Base-by-base conservation (phyloP, 2,329 filamentous ascomycete genomes). In the Torrubiella hemipterigena region DNA sequence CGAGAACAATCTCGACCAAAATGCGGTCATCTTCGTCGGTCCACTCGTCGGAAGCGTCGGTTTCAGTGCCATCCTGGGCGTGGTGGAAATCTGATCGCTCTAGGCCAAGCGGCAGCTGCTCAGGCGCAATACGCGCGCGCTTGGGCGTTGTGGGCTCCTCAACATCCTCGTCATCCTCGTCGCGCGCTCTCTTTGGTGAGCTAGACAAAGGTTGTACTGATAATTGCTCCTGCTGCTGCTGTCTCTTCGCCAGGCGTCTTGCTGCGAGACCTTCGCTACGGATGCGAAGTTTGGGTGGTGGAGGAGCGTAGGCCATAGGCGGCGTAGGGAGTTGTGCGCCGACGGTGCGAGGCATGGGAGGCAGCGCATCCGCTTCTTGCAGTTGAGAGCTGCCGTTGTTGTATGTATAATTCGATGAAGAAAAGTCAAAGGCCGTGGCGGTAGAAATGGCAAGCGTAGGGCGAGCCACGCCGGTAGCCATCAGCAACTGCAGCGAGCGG, bases 1-100 rank as follows among this genome's bases (percentile, higher is more conserved):
- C 73, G 6, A 80, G 58, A 23, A 81, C 72, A 13, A 80, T 61
- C 52, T 79, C 73, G n/a, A 80, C 70, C 3, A 81, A 59, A 35
- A 77, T 60, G 35, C 72, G 62, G 48, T 80, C 75, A 38, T 80
- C 73, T 39, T 79, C 74, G 3, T 61, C 59, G 36, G 64, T 74
- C 76, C 76, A 80, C 23, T 55, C 53, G 35, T 61, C 56, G 33
- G 58, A 61, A 36, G 67, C 64, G 3, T 50, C 54, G 31, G 64
- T 55, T 41, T 17, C 44, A 31, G 44, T 43, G 33, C 42, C 44
- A n/a, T 44, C 16, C 12, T 48, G 27, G 37, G 49, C 34, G 27
- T 52, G 51, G 51, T 77, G 70, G 43, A 68, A 78, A 48, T 77
- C 72, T 21, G 60, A 52, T 17, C 71, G 64, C 38, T 65, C 69